Evolutionary conservation across 352 stramenopile genomes (phyloP).

Genomic region (Pythium monospermum): DNA sequence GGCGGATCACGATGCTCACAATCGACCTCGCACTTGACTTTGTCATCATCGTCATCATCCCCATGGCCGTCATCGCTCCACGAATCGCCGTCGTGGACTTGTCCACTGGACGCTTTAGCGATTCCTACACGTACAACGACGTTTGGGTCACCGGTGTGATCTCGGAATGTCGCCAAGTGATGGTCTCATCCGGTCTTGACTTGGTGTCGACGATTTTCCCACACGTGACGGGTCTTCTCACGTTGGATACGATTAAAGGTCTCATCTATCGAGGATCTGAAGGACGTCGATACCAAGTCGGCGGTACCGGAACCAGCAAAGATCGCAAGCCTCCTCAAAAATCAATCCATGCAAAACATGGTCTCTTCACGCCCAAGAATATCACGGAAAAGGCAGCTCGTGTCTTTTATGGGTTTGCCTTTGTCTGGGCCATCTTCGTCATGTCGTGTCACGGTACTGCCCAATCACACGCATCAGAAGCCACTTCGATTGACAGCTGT

Average conservation of each 20-base stretch:
- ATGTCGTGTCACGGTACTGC: not conserved
- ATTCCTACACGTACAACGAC: too few relatives aligned
- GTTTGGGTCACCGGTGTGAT: too few relatives aligned
- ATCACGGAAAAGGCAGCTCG: too few relatives aligned
- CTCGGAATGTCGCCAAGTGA: constrained; percentile 1
- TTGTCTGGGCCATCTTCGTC: constrained; percentile 4
- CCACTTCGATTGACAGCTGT: constrained; percentile 1
- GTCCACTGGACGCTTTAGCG: too few relatives aligned
- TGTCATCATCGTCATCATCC: constrained; percentile 4
- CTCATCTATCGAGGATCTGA: too few relatives aligned
- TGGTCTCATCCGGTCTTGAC: constrained; percentile 6
- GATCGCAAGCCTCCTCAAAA: too few relatives aligned
- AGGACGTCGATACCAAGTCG: too few relatives aligned
- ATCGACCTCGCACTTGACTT: constrained; percentile 9
- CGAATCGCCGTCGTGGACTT: not conserved
- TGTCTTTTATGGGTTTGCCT: too few relatives aligned
- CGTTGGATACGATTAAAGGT: too few relatives aligned
- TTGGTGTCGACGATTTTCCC: constrained; percentile 9
- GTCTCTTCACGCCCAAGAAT: too few relatives aligned
- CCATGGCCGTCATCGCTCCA: constrained; percentile 8
- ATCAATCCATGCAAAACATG: too few relatives aligned
- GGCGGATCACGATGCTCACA: not conserved
- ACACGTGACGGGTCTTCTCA: constrained; percentile 7
- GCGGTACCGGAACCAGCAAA: too few relatives aligned
- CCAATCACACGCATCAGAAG: not conserved